Base-by-base conservation (phyloP, 345 rosid genomes). In the Theobroma cacao region DNA sequence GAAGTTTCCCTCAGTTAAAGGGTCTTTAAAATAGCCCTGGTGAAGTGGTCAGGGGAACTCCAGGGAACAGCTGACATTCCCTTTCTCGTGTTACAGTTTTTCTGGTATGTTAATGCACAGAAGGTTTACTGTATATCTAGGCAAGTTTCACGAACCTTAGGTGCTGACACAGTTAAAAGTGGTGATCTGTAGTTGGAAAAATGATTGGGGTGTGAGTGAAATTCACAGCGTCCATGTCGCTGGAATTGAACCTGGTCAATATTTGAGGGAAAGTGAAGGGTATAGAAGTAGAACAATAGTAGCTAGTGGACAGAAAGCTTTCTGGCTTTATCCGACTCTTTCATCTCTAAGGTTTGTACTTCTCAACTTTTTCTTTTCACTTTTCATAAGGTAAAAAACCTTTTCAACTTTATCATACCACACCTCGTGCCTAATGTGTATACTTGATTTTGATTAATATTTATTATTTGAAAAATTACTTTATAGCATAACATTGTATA, bases 11-110 rank as follows among this genome's bases (percentile, higher is more conserved):
- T 33, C 43, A 4, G 26, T 31, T 31, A 30, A n/a, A 31, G 3
- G 24, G 43, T 20, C 55, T 68, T n/a, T 68, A 55, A 24, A 43
- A 41, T 34, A 36, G 43, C 69, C 78, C 78, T 81, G 81, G 9
- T 86, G 91, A 89, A 85, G 88, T 85, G 86, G 26, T 82, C 82
- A 26, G 38, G 72, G 84, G 85, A 84, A 86, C 91, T 82, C 84
- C 75, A 50, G 84, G 87, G 59, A 78, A 84, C 74, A 78, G 63
- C 63, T 71, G 82, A 80, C 65, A 1, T 65, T 10, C 28, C 70
- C 70, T 65, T 38, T 10, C 70, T 65, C 30, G 5, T 40, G 8
- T 38, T 64, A 28, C 22, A 69, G 14, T 47, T 67, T 69, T 13
- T 22, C 9, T 24, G 34, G 52, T 67, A 40, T 5, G 40, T 12